These are phyloP conservation scores for Mucor racemosus DNA, from an alignment of 371 early-diverging fungal genomes.

Conservation along the genomic window DNA sequence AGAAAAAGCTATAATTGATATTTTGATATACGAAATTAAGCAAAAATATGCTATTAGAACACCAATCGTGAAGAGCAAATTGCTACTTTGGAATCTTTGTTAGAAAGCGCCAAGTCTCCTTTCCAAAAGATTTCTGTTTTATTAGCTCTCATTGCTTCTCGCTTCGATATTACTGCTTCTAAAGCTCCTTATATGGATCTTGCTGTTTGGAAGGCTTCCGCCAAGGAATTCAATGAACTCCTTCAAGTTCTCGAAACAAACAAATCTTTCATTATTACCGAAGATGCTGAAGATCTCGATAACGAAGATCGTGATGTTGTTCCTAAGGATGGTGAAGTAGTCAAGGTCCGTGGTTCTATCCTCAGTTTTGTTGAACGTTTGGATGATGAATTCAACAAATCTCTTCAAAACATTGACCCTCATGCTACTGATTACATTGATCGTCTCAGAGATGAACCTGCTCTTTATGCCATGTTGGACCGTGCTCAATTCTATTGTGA, in stretches of 20 bases:
- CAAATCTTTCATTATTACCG: constrained; percentile 62
- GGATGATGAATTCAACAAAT: constrained; percentile 96
- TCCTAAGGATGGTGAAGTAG: constrained; percentile 54
- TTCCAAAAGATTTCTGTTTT: constrained; percentile 88
- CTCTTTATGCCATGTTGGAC: constrained; percentile 86
- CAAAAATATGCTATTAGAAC: constrained; percentile 54
- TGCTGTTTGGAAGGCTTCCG: constrained; percentile 83
- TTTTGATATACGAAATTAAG: constrained; percentile 1
- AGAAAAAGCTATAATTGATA: background rate
- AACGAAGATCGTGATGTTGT: constrained; percentile 72
- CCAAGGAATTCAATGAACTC: constrained; percentile 73
- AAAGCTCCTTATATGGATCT: constrained; percentile 73
- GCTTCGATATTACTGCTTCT: constrained; percentile 83
- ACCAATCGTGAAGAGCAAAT: constrained; percentile 87
- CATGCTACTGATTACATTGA: constrained; percentile 96
- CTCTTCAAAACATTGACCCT: constrained; percentile 94
- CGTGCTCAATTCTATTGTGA: constrained; percentile 86
- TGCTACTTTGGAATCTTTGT: constrained; percentile 67
- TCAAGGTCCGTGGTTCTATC: constrained; percentile 83
- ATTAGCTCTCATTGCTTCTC: constrained; percentile 86
- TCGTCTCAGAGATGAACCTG: constrained; percentile 89
- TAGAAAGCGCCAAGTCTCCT: constrained; percentile 70
- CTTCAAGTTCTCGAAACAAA: constrained; percentile 78
- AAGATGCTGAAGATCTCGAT: constrained; percentile 69
- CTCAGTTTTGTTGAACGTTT: constrained; percentile 91